phyloP scores from a whole-genome alignment of 306 rosid genomes.

The Casuarina glauca region DNA sequence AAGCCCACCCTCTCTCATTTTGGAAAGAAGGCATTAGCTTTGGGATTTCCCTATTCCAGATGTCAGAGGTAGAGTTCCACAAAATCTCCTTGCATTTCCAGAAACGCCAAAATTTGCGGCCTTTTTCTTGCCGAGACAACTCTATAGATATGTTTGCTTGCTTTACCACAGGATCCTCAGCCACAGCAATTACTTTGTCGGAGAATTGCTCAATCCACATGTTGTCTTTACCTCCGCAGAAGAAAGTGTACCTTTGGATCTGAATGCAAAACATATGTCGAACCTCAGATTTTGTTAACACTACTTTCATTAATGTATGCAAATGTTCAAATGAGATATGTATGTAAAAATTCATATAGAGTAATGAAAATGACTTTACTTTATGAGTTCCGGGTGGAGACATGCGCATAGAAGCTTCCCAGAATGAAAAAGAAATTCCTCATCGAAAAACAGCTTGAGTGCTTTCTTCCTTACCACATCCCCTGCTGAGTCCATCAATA shows the following conservation, averaged over 20 bases:
- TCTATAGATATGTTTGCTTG: slow-evolving; percentile 34
- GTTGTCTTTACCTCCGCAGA: slow-evolving; percentile 16
- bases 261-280: neutral
- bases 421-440: slow-evolving; percentile 42
- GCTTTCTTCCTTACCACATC: slow-evolving; percentile 44
- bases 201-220: slow-evolving; percentile 47
- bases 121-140: slow-evolving; percentile 35
- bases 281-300: neutral
- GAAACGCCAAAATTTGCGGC: slow-evolving; percentile 27
- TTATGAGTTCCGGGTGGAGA: neutral
- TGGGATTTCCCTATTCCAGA: slow-evolving; percentile 40
- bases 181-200: slow-evolving; percentile 12
- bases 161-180: slow-evolving; percentile 32
- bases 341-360: neutral
- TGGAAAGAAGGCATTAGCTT: slow-evolving; percentile 14
- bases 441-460: slow-evolving; percentile 39
- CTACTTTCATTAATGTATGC: neutral
- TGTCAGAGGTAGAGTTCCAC: neutral
- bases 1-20: slow-evolving; percentile 39
- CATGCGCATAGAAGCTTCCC: too few relatives aligned
- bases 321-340: too few relatives aligned
- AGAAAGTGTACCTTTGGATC: neutral
- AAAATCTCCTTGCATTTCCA: slow-evolving; percentile 43
- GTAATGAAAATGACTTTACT: slow-evolving; percentile 24
- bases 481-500: slow-evolving; percentile 33